phyloP scores from a whole-genome alignment of 495 filamentous ascomycete species.

The Trichoderma orchidacearum region DNA sequence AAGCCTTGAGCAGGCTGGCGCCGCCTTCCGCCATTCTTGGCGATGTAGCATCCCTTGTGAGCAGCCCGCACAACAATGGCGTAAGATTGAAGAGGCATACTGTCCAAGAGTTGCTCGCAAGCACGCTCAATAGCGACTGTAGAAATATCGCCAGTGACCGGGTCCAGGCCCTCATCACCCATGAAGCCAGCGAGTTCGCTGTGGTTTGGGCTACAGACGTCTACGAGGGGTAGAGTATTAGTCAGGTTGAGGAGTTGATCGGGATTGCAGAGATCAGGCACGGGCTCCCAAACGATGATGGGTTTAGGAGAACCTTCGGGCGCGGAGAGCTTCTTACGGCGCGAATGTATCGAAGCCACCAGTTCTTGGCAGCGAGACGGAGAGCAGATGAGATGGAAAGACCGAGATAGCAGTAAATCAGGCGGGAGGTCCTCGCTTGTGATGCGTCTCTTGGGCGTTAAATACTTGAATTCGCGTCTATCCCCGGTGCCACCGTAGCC shows the following conservation, averaged over 20 bases:
- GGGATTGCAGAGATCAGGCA: slow-evolving; percentile 74
- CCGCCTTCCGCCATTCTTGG: slow-evolving; percentile 35
- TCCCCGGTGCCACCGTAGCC: slow-evolving; percentile 47
- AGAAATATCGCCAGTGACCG: slow-evolving; percentile 36
- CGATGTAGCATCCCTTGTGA: slow-evolving; percentile 36
- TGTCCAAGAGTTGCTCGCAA: slow-evolving; percentile 36
- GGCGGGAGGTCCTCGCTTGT: slow-evolving; percentile 26
- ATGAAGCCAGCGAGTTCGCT: slow-evolving; percentile 73
- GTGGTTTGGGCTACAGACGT: slow-evolving; percentile 84
- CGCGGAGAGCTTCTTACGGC: slow-evolving; percentile 4
- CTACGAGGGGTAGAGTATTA: slow-evolving; percentile 55
- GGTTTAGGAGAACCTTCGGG: slow-evolving; percentile 29
- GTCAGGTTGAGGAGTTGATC: slow-evolving; percentile 60
- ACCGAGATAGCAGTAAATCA: slow-evolving; percentile 49
- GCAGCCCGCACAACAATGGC: slow-evolving; percentile 39
- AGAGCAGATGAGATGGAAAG: slow-evolving; percentile 82
- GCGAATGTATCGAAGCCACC: slow-evolving; percentile 23
- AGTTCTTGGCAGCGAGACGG: slow-evolving; percentile 64
- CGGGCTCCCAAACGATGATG: slow-evolving; percentile 87
- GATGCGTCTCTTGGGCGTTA: slow-evolving; percentile 73
- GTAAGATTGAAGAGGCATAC: slow-evolving; percentile 40
- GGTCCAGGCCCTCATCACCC: slow-evolving; percentile 35
- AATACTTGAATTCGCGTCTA: slow-evolving; percentile 65
- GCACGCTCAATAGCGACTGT: slow-evolving; percentile 32
- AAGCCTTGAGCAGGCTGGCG: slow-evolving; percentile 6